These are phyloP conservation scores for Lodderomyces pseudojiufengensis DNA, from an alignment of 1,139 yeast species.

Conservation along the genomic window DNA sequence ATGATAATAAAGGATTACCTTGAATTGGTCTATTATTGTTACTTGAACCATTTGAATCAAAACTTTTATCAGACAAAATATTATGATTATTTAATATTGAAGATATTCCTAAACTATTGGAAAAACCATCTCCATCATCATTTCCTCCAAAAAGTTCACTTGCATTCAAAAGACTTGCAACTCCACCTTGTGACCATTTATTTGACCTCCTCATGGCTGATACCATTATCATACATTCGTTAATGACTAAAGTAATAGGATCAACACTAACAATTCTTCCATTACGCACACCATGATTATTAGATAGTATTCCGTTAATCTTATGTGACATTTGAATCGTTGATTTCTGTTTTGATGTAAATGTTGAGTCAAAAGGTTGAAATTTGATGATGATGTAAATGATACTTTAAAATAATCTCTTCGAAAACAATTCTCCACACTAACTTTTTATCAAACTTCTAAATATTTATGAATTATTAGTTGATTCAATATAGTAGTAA, in stretches of 20 bases:
- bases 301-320: too few relatives aligned
- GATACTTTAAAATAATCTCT: too few relatives aligned
- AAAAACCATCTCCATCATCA: constrained; percentile 31
- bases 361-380: constrained; percentile 3
- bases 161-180: constrained; percentile 79
- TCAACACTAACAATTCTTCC: constrained; percentile 45
- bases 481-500: too few relatives aligned
- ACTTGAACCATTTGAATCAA: neutral
- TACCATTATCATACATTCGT: constrained; percentile 82
- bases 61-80: constrained; percentile 1
- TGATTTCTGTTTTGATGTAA: too few relatives aligned
- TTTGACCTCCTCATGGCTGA: constrained; percentile 89
- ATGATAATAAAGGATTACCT: constrained; percentile 69
- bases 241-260: constrained; percentile 78
- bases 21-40: constrained; percentile 4
- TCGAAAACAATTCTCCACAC: too few relatives aligned
- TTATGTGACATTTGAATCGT: too few relatives aligned
- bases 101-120: constrained; percentile 24
- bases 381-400: constrained; percentile 22
- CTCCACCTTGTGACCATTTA: constrained; percentile 80
- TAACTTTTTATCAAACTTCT: too few relatives aligned
- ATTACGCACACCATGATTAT: neutral
- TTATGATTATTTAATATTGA: constrained; percentile 14
- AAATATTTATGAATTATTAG: too few relatives aligned
- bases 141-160: constrained; percentile 35